Conservation (phyloP, 1,284 basidiomycete genomes). For the Albatrellus sp. region DNA sequence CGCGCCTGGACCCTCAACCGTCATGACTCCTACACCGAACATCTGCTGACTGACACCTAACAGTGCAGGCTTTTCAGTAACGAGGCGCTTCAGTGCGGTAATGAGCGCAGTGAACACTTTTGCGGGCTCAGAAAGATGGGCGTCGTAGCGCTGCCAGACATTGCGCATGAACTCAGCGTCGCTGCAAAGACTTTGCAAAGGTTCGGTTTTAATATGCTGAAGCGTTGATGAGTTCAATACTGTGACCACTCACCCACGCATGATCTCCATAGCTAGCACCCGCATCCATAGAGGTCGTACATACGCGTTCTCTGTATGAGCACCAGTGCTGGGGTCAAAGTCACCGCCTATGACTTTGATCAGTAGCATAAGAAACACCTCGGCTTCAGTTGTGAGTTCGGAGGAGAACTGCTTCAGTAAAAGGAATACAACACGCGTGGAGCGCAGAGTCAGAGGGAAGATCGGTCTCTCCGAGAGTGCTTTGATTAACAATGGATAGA, state of each 20-base stretch:
- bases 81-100: conserved; percentile 68
- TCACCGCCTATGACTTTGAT: conserved; percentile 74
- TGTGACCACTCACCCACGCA: conserved; percentile 51
- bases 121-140: conserved; percentile 31
- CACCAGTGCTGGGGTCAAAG: conserved; percentile 21
- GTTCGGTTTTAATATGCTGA: conserved; percentile 1
- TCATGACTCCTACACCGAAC: conserved; percentile 58
- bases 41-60: conserved; percentile 74
- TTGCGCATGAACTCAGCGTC: conserved; percentile 73
- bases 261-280: conserved; percentile 84
- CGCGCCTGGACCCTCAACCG: conserved; percentile 17
- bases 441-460: conserved; percentile 84
- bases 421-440: conserved; percentile 87
- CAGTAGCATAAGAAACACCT: conserved; percentile 76
- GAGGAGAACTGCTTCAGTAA: conserved; percentile 85
- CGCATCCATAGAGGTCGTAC: conserved; percentile 74
- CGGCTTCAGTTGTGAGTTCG: conserved; percentile 70
- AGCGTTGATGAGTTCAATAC: background rate
- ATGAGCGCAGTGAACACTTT: conserved; percentile 76
- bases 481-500: conserved; percentile 84
- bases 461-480: conserved; percentile 72
- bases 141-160: conserved; percentile 76
- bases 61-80: conserved; percentile 78
- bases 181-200: conserved; percentile 50
- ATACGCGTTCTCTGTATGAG: conserved; percentile 20